Conservation (phyloP, 805 yeast species). For the Candida quercuum region DNA sequence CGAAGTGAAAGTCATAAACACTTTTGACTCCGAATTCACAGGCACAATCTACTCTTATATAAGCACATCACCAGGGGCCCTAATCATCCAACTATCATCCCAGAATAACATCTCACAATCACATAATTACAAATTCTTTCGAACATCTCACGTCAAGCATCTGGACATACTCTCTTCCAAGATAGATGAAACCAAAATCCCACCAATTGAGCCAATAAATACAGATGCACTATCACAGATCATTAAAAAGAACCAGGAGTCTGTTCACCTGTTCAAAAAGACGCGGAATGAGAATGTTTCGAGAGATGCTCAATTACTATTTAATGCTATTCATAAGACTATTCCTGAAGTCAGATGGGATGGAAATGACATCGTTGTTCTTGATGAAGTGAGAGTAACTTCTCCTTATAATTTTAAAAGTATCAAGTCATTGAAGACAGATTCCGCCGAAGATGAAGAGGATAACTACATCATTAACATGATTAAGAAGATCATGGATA, state of each 20-base stretch:
- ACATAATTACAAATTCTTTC: conserved; percentile 43
- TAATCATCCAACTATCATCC: conserved; percentile 24
- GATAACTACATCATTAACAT: conserved; percentile 24
- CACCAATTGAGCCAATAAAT: conserved; percentile 12
- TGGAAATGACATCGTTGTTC: conserved; percentile 36
- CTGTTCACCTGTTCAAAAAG: conserved; percentile 18
- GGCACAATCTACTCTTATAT: conserved; percentile 64
- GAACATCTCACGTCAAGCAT: conserved; percentile 51
- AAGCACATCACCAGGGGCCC: conserved; percentile 32
- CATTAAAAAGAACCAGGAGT: conserved; percentile 14
- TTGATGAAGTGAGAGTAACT: conserved; percentile 40
- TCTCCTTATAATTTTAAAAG: conserved; percentile 37
- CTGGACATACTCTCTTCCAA: conserved; percentile 41
- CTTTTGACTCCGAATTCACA: conserved; percentile 48
- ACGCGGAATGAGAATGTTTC: conserved; percentile 32
- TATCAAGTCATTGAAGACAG: conserved; percentile 8
- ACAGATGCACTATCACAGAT: conserved; percentile 11
- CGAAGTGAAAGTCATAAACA: conserved; percentile 52
- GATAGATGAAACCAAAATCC: conserved; percentile 17
- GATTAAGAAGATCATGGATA: conserved; percentile 45
- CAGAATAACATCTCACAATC: conserved; percentile 7
- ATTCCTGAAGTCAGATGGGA: conserved; percentile 40
- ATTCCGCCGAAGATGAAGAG: conserved; percentile 17
- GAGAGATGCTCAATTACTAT: conserved; percentile 38
- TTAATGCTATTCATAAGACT: conserved; percentile 39